Evolutionary conservation across 2,329 filamentous ascomycete genomes (phyloP).

Genomic region (Pestalotiopsis sp.): DNA sequence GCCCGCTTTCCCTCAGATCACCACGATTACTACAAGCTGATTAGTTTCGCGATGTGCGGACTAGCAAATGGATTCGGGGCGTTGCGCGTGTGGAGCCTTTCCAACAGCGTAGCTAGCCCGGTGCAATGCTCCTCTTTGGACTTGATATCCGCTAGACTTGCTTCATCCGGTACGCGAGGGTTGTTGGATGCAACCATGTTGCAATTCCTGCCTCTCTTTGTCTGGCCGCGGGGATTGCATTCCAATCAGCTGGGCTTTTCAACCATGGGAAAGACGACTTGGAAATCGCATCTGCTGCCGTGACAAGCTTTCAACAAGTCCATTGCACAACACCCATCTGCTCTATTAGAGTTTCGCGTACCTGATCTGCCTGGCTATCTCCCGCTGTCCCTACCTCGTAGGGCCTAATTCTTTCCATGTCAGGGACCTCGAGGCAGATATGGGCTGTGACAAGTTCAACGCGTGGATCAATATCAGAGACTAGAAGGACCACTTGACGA

Average conservation of each 20-base stretch:
- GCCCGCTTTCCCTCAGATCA: neutral
- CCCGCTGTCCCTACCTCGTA: neutral
- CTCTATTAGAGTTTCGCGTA: constrained; percentile 8
- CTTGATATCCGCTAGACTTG: constrained; percentile 6
- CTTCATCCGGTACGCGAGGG: constrained; percentile 9
- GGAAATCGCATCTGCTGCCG: constrained; percentile 1
- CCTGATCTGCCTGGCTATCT: constrained; percentile 7
- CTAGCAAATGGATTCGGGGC: constrained; percentile 2
- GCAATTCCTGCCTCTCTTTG: neutral
- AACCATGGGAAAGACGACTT: constrained; percentile 1
- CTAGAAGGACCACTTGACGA: neutral
- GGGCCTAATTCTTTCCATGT: neutral
- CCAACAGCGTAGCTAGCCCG: neutral
- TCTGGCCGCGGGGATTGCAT: neutral
- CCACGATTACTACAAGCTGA: neutral
- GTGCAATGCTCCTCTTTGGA: constrained; percentile 2
- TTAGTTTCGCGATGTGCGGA: neutral
- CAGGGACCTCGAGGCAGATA: neutral
- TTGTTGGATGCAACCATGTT: neutral
- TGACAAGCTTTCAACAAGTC: constrained; percentile 4
- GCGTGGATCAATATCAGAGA: neutral
- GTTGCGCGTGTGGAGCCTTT: neutral
- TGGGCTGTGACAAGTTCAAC: neutral
- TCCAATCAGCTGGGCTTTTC: constrained; percentile 3
- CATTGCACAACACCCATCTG: neutral